phyloP scores from a whole-genome alignment of 1,139 yeast species.

The Debaryomyces psychrophilus region DNA sequence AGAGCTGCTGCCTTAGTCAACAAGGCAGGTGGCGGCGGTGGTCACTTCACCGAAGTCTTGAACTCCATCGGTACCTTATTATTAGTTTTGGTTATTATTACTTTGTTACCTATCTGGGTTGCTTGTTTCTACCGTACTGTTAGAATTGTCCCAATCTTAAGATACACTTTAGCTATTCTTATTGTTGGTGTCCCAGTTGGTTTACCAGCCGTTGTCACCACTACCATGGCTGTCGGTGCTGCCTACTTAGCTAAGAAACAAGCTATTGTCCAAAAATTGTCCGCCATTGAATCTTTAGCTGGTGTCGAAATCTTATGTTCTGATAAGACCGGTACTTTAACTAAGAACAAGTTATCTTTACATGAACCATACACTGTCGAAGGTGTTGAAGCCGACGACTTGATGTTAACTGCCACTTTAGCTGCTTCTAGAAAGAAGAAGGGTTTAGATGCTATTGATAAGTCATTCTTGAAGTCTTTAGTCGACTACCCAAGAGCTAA shows the following conservation, averaged over 20 bases:
- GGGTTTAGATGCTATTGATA: slow-evolving; percentile 98
- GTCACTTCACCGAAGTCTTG: slow-evolving; percentile 97
- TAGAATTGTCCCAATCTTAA: slow-evolving; percentile 84
- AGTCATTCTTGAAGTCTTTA: slow-evolving; percentile 94
- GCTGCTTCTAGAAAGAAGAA: slow-evolving; percentile 99
- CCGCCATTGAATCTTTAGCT: slow-evolving; percentile 98
- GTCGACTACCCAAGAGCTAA: slow-evolving; percentile 88
- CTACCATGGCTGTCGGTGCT: slow-evolving; percentile 99
- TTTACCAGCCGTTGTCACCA: slow-evolving; percentile 99
- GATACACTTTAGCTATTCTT: slow-evolving; percentile 95
- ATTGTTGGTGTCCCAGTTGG: slow-evolving; percentile 99
- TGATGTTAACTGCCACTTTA: slow-evolving; percentile 96
- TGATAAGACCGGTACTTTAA: slow-evolving; percentile 98
- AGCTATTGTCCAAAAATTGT: slow-evolving; percentile 97
- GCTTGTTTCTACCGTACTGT: slow-evolving; percentile 95
- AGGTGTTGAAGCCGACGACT: slow-evolving; percentile 97
- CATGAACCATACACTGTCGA: slow-evolving; percentile 99
- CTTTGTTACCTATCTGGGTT: slow-evolving; percentile 88
- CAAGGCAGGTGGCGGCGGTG: slow-evolving; percentile 91
- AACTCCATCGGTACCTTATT: slow-evolving; percentile 96
- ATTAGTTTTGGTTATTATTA: slow-evolving; percentile 84
- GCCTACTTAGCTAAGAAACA: slow-evolving; percentile 98
- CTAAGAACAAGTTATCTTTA: slow-evolving; percentile 94
- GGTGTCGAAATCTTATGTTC: slow-evolving; percentile 99
- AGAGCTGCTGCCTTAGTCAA: slow-evolving; percentile 96